Base-by-base conservation (phyloP, 2,329 filamentous ascomycete genomes). In the Teratosphaeriaceae sp. region DNA sequence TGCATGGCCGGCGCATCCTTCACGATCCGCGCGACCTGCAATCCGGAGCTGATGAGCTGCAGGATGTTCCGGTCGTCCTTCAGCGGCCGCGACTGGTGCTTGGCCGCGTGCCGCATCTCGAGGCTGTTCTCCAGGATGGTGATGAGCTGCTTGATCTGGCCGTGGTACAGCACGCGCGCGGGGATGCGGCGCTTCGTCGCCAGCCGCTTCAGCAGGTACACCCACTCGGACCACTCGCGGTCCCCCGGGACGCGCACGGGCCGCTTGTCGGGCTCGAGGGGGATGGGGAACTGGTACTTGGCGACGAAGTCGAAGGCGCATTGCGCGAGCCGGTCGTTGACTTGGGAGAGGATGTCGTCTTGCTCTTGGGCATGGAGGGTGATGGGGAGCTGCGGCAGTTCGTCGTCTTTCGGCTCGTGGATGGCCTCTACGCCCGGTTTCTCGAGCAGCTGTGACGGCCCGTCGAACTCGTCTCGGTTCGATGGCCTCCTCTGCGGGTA, bases 151-250 rank as follows among this genome's bases (percentile, higher is more conserved):
- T 90, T 92, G 67, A 94, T 94, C 67, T 94, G 87, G 46, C 85
- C 85, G 62, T 92, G 61, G 71, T 90, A 92, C 33, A 94, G 71
- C 16, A 92, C 84, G 43, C 86, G 75, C 36, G 87, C 85, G 5
- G 87, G 87, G 54, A 94, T 90, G 49, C 87, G 80, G 52, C 87
- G 78, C 69, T 90, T 92, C 24, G 87, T 94, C 23, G 87, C 87
- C 45, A 94, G 75, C 38, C 86, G 77, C 68, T 92, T 92, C 53
- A 94, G 73, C 45, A 94, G 76, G 64, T 89, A 88, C 43, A 90
- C 87, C 87, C 87, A 94, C 67, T 94, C 87, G 35, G 85, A 90
- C 87, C 87, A 94, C 64, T 92, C 87, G 49, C 85, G 76, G 65
- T 89, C 85, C 57, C 82, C 80, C 23, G 85, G 80, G 35, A 80